phyloP scores from a whole-genome alignment of 2,329 filamentous ascomycete species.

The Pseudocercospora ulei region DNA sequence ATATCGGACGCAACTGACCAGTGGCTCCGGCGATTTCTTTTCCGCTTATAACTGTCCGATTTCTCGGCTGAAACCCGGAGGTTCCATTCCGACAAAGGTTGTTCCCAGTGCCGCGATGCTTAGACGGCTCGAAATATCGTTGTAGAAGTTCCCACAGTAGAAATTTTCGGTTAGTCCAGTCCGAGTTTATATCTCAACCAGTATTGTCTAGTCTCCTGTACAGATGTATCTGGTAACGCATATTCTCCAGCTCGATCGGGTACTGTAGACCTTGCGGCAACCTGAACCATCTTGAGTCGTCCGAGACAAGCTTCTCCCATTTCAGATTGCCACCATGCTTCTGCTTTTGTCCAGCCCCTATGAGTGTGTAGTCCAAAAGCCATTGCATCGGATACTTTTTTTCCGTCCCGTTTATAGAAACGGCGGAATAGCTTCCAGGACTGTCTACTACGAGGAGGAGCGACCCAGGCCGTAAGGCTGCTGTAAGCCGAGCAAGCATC shows the following conservation, averaged over 20 bases:
- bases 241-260: conserved; percentile 80
- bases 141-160: too few relatives aligned
- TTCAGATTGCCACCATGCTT: conserved; percentile 21
- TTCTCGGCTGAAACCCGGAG: too few relatives aligned
- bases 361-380: conserved; percentile 72
- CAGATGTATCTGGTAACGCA: conserved; percentile 87
- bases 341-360: conserved; percentile 32
- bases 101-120: too few relatives aligned
- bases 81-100: too few relatives aligned
- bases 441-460: conserved; percentile 82
- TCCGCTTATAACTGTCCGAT: too few relatives aligned
- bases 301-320: conserved; percentile 66
- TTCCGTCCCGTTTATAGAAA: conserved; percentile 49
- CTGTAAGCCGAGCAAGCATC: conserved; percentile 62
- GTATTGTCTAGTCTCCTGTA: conserved; percentile 42
- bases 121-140: too few relatives aligned
- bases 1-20: too few relatives aligned
- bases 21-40: too few relatives aligned
- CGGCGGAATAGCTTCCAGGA: conserved; percentile 82
- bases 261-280: conserved; percentile 56
- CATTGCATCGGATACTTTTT: conserved; percentile 87
- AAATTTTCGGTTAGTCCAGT: too few relatives aligned
- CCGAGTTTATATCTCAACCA: not conserved
- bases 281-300: conserved; percentile 80
- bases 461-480: conserved; percentile 48